phyloP scores from a whole-genome alignment of 148 eudicot species.

The Cornus controversa region DNA sequence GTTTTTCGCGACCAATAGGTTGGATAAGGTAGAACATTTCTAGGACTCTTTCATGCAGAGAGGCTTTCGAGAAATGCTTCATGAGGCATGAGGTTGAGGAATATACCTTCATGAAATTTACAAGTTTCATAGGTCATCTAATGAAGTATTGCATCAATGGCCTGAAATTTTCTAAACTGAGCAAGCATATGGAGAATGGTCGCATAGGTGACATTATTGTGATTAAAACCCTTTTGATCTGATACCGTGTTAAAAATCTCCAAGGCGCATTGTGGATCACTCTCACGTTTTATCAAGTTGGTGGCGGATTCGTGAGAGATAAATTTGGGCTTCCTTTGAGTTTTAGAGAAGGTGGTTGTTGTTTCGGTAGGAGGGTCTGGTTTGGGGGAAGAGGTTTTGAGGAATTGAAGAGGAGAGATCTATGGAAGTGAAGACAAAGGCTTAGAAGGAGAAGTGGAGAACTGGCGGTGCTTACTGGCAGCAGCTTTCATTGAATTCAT shows the following conservation, averaged over 20 bases:
- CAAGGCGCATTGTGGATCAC: slow-evolving; percentile 69
- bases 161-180: slow-evolving; percentile 53
- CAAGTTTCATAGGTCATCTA: slow-evolving; percentile 87
- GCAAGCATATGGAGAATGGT: slow-evolving; percentile 74
- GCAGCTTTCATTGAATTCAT: slow-evolving; percentile 18
- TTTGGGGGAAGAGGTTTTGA: slow-evolving; percentile 17
- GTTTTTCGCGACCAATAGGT: slow-evolving; percentile 67
- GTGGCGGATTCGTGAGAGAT: slow-evolving; percentile 66
- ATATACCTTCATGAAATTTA: slow-evolving; percentile 74
- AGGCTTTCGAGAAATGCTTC: slow-evolving; percentile 73
- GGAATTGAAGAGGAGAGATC: slow-evolving; percentile 52
- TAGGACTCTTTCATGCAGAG: slow-evolving; percentile 63
- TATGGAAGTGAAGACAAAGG: slow-evolving; percentile 42
- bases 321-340: slow-evolving; percentile 41
- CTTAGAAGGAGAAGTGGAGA: slow-evolving; percentile 25
- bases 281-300: slow-evolving; percentile 61
- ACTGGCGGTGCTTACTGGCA: slow-evolving; percentile 11
- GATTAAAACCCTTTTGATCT: slow-evolving; percentile 76
- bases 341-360: slow-evolving; percentile 2
- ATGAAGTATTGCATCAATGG: slow-evolving; percentile 67
- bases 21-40: slow-evolving; percentile 70
- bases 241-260: slow-evolving; percentile 76
- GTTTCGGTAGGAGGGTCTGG: slow-evolving; percentile 40
- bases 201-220: slow-evolving; percentile 75
- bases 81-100: slow-evolving; percentile 80